phyloP scores from a whole-genome alignment of 345 rosid genomes.

The Heritiera littoralis region DNA sequence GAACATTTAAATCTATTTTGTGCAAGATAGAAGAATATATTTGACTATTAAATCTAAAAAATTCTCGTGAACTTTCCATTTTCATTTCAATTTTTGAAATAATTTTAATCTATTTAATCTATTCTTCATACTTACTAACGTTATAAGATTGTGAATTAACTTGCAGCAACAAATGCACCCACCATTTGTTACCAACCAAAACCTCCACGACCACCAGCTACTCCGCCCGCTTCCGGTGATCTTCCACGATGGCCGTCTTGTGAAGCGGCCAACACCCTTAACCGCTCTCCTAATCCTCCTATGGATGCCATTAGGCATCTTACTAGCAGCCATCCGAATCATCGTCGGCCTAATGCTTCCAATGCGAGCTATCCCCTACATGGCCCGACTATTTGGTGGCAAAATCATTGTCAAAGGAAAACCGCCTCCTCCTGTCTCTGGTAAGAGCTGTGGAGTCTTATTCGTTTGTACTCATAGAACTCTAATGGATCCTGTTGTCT shows the following conservation, averaged over 20 bases:
- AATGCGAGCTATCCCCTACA: constrained; percentile 57
- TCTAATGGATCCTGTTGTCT: constrained; percentile 84
- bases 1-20: too few species aligned
- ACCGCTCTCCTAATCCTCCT: constrained; percentile 68
- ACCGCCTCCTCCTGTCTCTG: constrained; percentile 53
- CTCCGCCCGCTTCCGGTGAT: constrained; percentile 73
- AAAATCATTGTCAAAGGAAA: constrained; percentile 70
- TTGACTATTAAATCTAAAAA: too few species aligned
- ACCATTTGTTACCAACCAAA: constrained; percentile 38
- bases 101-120: neutral
- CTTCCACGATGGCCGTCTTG: constrained; percentile 91
- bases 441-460: constrained; percentile 55
- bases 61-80: too few species aligned
- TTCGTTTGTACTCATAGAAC: constrained; percentile 94
- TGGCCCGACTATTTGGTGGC: constrained; percentile 56
- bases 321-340: constrained; percentile 58
- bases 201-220: constrained; percentile 27
- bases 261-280: constrained; percentile 72
- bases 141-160: neutral
- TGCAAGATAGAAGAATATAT: too few species aligned
- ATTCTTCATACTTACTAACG: neutral
- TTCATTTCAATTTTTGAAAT: neutral
- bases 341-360: constrained; percentile 56
- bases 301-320: constrained; percentile 85
- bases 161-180: constrained; percentile 61